These are phyloP conservation scores for Spencermartinsiella europaea DNA, from an alignment of 805 yeast species.

Conservation along the genomic window DNA sequence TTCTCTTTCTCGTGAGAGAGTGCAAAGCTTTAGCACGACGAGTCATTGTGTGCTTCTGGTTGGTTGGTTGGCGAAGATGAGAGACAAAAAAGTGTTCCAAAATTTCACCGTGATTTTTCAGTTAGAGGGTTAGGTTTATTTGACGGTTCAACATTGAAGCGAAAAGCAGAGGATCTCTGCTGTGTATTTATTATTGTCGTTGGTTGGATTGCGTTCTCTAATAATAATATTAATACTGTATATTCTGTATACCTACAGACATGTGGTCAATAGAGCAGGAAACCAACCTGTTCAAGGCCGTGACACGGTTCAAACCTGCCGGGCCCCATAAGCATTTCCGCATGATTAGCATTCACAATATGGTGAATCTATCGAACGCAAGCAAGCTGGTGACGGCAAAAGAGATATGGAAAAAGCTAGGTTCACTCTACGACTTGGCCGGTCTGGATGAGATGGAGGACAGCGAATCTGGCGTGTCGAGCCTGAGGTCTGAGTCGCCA, in stretches of 20 bases:
- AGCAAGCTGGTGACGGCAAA: slow-evolving; percentile 36
- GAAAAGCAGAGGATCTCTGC: too few species aligned
- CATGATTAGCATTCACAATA: slow-evolving; percentile 31
- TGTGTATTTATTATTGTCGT: too few species aligned
- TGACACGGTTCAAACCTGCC: slow-evolving; percentile 64
- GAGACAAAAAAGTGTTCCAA: too few species aligned
- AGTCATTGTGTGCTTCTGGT: slow-evolving; percentile 13
- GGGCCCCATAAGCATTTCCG: slow-evolving; percentile 43
- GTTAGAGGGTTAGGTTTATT: too few species aligned
- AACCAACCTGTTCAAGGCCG: slow-evolving; percentile 52
- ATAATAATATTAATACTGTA: slow-evolving; percentile 1
- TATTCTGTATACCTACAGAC: not conserved
- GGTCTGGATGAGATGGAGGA: slow-evolving; percentile 51
- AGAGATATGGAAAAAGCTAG: slow-evolving; percentile 57
- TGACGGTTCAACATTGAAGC: too few species aligned
- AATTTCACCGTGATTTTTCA: too few species aligned
- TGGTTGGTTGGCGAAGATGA: not conserved
- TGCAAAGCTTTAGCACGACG: slow-evolving; percentile 24
- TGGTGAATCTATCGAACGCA: slow-evolving; percentile 23
- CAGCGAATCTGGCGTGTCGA: slow-evolving; percentile 8
- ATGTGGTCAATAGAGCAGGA: slow-evolving; percentile 61
- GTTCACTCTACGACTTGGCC: slow-evolving; percentile 48
- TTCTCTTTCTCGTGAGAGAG: slow-evolving; percentile 33
- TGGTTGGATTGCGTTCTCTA: too few species aligned
- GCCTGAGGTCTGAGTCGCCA: slow-evolving; percentile 9